Base-by-base conservation (phyloP, 1,139 yeast genomes). In the Candida mesenterica region DNA sequence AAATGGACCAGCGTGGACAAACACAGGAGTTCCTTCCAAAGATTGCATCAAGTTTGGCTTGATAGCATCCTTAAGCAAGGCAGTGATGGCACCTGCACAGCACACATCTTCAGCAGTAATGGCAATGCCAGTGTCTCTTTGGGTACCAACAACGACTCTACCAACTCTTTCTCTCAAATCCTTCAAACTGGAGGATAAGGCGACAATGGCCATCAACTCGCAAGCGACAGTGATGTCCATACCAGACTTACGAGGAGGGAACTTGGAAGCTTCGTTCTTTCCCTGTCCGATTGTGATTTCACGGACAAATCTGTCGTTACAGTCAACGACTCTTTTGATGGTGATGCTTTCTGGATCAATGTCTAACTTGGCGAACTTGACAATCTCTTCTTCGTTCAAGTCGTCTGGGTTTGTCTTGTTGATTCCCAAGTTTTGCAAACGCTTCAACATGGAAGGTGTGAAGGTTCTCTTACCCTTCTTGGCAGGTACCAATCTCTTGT, bases 31-130 rank as follows among this genome's bases (percentile, higher is more conserved):
- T 44, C 94, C 94, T 62, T 84, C 92, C 51, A 84, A 68, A 28
- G 90, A 79, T 65, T 84, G 94, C 94, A 84, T 84, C 59, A 84
- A 67, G 53, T 82, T 84, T 46, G 94, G 94, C 57, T 83, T 84
- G 45, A 83, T 72, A n/a, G 90, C 87, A 58, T 84, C 92, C 55
- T 82, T 83, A 52, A 84, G 63, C 48, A 84, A 65, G 1, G 92
- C 90, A 35, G 92, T 79, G 43, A 83, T 67, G 29, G 94, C 92
- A 53, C 92, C 94, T 23, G 89, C 87, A 61, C 82, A 77, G 19
- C 90, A 86, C 45, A 84, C 69, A 54, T 84, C 94, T 59, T 84
- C 90, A 40, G 82, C 81, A 25, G 94, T 83, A 43, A 84, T 71
- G 39, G 90, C 86, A 30, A 61, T 75, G 37, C 84, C 84, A 13